Evolutionary conservation across 257 asterid genomes (phyloP).

Genomic region (Penstemon newberryi): DNA sequence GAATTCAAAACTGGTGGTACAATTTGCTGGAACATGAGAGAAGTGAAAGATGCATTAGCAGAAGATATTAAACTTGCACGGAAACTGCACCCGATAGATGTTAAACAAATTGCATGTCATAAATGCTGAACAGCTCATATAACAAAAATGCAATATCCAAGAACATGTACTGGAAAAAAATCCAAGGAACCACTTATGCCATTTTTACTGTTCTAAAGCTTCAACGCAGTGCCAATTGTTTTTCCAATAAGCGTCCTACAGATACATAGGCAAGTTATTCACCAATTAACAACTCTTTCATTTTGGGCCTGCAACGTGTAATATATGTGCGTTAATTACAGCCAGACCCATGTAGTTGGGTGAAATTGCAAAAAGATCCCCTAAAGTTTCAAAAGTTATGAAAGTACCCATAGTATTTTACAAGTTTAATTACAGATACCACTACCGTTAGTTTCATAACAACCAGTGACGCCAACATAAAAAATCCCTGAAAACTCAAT

Average conservation of each 20-base stretch:
- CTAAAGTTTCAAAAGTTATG: too few relatives aligned
- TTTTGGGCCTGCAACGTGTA: too few relatives aligned
- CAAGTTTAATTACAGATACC: too few relatives aligned
- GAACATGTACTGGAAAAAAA: not conserved
- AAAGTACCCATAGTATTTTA: too few relatives aligned
- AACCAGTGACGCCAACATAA: too few relatives aligned
- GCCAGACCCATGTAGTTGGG: too few relatives aligned
- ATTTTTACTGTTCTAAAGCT: too few relatives aligned
- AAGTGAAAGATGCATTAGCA: constrained; percentile 26
- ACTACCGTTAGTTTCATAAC: too few relatives aligned
- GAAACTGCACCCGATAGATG: constrained; percentile 23
- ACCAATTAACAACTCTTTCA: not conserved
- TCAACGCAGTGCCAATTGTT: not conserved
- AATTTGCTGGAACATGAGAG: constrained; percentile 66
- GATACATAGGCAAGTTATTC: constrained; percentile 1
- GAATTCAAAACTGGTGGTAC: constrained; percentile 92
- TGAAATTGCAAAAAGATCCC: too few relatives aligned
- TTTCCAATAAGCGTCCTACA: not conserved
- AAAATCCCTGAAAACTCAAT: too few relatives aligned
- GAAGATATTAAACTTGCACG: constrained; percentile 10
- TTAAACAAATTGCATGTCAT: constrained; percentile 11
- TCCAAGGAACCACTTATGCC: too few relatives aligned
- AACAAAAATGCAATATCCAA: not conserved
- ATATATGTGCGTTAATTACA: too few relatives aligned
- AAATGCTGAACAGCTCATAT: constrained; percentile 11